A percentile compares a stretch with the other conserved stretches of the same genome.
Conservation (phyloP, 768 basidiomycete species). For the Trametes meyenii region DNA sequence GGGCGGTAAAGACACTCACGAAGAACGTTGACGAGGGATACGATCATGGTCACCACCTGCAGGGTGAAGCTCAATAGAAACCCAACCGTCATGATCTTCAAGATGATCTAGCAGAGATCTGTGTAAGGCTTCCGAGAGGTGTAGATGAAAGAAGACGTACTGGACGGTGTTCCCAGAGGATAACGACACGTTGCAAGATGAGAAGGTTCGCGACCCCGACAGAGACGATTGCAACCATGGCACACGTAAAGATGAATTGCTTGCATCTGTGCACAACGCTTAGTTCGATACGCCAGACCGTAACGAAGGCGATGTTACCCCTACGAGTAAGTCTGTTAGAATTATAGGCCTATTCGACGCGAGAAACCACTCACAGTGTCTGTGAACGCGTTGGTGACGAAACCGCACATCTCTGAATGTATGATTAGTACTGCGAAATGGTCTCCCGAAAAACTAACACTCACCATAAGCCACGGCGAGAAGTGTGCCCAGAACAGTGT, state of each 20-base stretch:
- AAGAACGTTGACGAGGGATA: conserved; percentile 28
- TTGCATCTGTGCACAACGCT: conserved; percentile 32
- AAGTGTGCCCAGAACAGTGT: conserved; percentile 36
- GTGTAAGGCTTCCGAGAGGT: neutral
- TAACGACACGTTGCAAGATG: conserved; percentile 38
- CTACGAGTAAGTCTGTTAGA: neutral
- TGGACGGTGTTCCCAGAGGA: conserved; percentile 41
- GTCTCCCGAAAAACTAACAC: neutral
- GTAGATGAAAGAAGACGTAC: conserved; percentile 17
- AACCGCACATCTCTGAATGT: conserved; percentile 31
- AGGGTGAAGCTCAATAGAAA: conserved; percentile 33
- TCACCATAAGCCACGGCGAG: conserved; percentile 33
- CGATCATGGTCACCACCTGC: conserved; percentile 30
- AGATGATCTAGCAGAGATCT: conserved; percentile 22
- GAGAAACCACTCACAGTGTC: conserved; percentile 18
- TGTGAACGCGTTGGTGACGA: conserved; percentile 18
- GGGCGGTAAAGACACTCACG: conserved; percentile 26
- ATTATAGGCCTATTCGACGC: neutral
- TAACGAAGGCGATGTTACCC: neutral
- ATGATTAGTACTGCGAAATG: neutral
- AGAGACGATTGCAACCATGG: conserved; percentile 34
- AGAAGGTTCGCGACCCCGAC: conserved; percentile 36
- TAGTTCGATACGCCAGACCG: too few relatives aligned
- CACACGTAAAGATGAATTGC: conserved; percentile 28
- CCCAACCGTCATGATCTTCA: conserved; percentile 30